Conservation (phyloP, 2,329 filamentous ascomycete species). For the Thielaviopsis populi region DNA sequence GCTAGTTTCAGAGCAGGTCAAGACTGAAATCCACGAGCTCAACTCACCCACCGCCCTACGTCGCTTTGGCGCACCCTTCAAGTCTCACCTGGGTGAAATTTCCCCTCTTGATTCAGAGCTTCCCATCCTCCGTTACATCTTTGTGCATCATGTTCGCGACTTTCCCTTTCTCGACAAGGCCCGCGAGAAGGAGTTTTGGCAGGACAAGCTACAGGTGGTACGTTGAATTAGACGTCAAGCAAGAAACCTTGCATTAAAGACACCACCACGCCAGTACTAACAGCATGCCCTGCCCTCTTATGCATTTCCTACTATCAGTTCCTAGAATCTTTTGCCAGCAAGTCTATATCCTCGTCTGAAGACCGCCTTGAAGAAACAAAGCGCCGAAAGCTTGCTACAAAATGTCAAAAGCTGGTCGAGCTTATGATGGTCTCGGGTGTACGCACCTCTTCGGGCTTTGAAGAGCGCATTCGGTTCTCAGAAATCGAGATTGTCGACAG, state of each 20-base stretch:
- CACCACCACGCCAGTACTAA: neutral
- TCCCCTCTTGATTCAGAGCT: slow-evolving; percentile 86
- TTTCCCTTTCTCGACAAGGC: slow-evolving; percentile 97
- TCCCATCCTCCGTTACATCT: slow-evolving; percentile 87
- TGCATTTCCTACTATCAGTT: slow-evolving; percentile 41
- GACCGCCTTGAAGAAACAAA: slow-evolving; percentile 94
- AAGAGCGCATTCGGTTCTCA: slow-evolving; percentile 90
- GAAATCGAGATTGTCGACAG: slow-evolving; percentile 95
- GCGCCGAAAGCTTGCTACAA: slow-evolving; percentile 75
- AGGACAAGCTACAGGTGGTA: slow-evolving; percentile 90
- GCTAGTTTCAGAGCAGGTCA: slow-evolving; percentile 77
- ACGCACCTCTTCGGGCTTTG: slow-evolving; percentile 88
- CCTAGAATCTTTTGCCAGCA: slow-evolving; percentile 90
- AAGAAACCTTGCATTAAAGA: too few relatives aligned
- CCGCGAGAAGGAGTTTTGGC: slow-evolving; percentile 98
- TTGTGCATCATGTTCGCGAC: slow-evolving; percentile 93
- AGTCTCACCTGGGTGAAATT: slow-evolving; percentile 81
- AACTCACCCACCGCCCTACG: slow-evolving; percentile 89
- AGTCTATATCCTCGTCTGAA: slow-evolving; percentile 92
- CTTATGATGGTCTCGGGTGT: slow-evolving; percentile 99
- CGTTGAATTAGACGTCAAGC: slow-evolving; percentile 25
- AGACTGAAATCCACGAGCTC: slow-evolving; percentile 79
- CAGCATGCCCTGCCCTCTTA: neutral
- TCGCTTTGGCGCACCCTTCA: slow-evolving; percentile 90
- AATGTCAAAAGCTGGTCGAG: slow-evolving; percentile 91